Percentiles rank a stretch among this genome's conserved stretches.
Evolutionary conservation across 2,329 filamentous ascomycete genomes (phyloP).

Genomic region (Pseudocercospora musae): DNA sequence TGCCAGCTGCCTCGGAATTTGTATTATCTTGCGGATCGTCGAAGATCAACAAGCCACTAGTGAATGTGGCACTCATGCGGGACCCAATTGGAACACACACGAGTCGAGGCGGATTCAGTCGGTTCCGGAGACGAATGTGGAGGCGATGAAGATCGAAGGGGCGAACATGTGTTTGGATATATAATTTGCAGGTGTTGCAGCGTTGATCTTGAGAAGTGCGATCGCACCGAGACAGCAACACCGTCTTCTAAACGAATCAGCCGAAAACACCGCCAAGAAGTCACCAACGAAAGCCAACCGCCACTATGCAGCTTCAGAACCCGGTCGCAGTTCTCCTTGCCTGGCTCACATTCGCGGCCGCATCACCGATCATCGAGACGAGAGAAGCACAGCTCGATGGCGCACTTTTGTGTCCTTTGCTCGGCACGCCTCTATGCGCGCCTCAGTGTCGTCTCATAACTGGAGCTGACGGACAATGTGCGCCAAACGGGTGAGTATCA

Average conservation of each 20-base stretch:
- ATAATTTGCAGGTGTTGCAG: neutral
- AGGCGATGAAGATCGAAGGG: neutral
- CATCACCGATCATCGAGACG: conserved; percentile 9
- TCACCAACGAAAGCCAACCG: neutral
- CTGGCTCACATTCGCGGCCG: conserved; percentile 6
- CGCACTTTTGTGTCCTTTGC: conserved; percentile 13
- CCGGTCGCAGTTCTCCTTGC: conserved; percentile 7
- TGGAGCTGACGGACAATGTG: conserved; percentile 12
- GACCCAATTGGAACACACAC: neutral
- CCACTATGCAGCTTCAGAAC: conserved; percentile 8
- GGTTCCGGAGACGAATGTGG: neutral
- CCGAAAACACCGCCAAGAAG: neutral
- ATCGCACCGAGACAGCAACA: neutral
- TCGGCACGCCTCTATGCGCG: conserved; percentile 12
- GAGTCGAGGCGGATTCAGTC: neutral
- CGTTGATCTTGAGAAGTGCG: neutral
- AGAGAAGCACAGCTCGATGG: conserved; percentile 13
- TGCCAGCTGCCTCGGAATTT: neutral
- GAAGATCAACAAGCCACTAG: neutral
- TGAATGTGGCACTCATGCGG: neutral
- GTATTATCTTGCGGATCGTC: neutral
- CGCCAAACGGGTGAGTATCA: conserved; percentile 11
- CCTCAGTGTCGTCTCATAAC: conserved; percentile 9
- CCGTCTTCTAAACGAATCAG: neutral
- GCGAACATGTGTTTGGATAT: neutral